These are phyloP conservation scores for Stipa capillata DNA, from an alignment of 176 grass and related monocot genomes.

Conservation along the genomic window DNA sequence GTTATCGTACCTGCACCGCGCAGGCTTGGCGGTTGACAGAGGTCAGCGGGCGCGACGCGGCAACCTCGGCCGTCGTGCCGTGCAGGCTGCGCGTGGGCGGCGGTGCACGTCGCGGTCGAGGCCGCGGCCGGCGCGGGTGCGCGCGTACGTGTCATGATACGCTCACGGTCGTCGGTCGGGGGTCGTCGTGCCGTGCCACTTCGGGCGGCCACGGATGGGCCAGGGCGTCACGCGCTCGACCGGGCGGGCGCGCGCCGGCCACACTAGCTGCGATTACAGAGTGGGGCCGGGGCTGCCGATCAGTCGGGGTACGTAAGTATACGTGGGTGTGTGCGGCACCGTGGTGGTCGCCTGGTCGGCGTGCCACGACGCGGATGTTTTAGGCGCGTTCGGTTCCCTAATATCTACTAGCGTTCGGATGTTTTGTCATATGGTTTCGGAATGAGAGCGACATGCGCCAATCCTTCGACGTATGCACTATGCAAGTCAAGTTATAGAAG, in stretches of 20 bases:
- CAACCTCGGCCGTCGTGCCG: neutral
- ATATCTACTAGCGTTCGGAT: too few species aligned
- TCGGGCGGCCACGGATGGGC: neutral
- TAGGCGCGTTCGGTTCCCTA: neutral
- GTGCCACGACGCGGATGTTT: neutral
- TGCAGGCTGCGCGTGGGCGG: neutral
- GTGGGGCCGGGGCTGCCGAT: neutral
- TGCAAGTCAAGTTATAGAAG: too few species aligned
- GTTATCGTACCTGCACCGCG: neutral
- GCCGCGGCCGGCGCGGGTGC: neutral
- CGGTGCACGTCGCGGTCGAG: slow-evolving; percentile 1
- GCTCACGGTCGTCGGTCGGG: slow-evolving; percentile 1
- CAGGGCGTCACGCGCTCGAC: neutral
- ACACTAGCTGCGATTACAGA: neutral
- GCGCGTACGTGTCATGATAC: slow-evolving; percentile 7
- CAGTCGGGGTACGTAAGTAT: neutral
- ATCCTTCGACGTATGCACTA: too few species aligned
- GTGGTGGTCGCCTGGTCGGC: neutral
- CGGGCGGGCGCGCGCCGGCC: too few species aligned
- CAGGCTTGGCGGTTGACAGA: neutral
- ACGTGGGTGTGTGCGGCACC: neutral
- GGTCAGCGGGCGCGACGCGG: neutral
- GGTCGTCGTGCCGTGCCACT: slow-evolving; percentile 33
- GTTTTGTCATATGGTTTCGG: too few species aligned
- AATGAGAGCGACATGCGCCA: too few species aligned